Conservation (phyloP, 2,329 filamentous ascomycete species). For the Paraconiothyrium brasiliense region DNA sequence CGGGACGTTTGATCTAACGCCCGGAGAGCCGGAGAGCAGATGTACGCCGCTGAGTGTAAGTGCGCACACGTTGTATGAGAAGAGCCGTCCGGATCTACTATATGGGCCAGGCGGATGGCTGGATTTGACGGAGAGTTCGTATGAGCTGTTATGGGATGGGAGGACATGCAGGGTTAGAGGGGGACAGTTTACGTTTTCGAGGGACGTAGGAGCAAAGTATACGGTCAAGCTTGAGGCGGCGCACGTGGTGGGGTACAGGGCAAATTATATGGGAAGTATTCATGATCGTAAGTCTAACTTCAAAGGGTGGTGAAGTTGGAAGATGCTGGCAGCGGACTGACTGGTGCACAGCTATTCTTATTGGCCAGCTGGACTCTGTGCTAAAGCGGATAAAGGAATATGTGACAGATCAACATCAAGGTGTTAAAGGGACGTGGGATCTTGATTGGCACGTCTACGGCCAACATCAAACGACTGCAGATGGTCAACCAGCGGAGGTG, state of each 20-base stretch:
- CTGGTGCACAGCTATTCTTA: conserved; percentile 32
- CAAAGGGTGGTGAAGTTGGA: not conserved
- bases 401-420: conserved; percentile 23
- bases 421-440: conserved; percentile 41
- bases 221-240: conserved; percentile 62
- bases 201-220: conserved; percentile 45
- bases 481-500: conserved; percentile 49
- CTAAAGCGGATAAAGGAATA: conserved; percentile 24
- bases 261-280: conserved; percentile 59
- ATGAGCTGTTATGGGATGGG: conserved; percentile 53
- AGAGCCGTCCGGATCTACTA: conserved; percentile 61
- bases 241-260: conserved; percentile 54
- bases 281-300: conserved; percentile 45
- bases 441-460: conserved; percentile 60
- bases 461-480: conserved; percentile 48
- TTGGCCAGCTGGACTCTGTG: conserved; percentile 25
- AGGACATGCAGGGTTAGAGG: conserved; percentile 54
- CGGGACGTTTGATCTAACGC: conserved; percentile 60
- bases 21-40: conserved; percentile 48
- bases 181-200: conserved; percentile 41
- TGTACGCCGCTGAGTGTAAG: conserved; percentile 63
- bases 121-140: conserved; percentile 53
- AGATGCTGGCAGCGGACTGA: conserved; percentile 2
- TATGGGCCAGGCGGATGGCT: conserved; percentile 61
- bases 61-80: conserved; percentile 66